Percentiles rank a stretch among this genome's conserved stretches.
Conservation (phyloP, 1,284 basidiomycete genomes). For the Bjerkandera adusta region DNA sequence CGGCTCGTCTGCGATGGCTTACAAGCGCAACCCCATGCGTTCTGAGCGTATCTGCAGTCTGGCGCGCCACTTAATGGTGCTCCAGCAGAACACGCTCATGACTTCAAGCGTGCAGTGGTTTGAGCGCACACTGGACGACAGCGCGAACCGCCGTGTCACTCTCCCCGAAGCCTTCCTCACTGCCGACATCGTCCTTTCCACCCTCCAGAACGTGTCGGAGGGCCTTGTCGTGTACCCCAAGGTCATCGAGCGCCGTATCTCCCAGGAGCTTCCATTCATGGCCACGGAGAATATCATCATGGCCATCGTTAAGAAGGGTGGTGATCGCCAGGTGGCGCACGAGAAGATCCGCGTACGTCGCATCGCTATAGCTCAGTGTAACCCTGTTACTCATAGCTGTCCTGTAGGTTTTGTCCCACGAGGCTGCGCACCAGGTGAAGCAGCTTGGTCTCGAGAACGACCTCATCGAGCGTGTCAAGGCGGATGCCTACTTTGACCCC, state of each 20-base stretch:
- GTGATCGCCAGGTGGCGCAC: slow-evolving; percentile 95
- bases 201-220: slow-evolving; percentile 95
- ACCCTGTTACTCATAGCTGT: not conserved
- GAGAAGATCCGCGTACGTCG: slow-evolving; percentile 87
- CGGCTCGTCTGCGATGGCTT: slow-evolving; percentile 98
- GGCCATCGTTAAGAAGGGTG: slow-evolving; percentile 95
- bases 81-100: slow-evolving; percentile 93
- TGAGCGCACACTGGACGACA: slow-evolving; percentile 94
- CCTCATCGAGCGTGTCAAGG: slow-evolving; percentile 84
- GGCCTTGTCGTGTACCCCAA: slow-evolving; percentile 97
- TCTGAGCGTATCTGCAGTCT: slow-evolving; percentile 97
- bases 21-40: slow-evolving; percentile 99
- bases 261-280: slow-evolving; percentile 99
- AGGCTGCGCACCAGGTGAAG: slow-evolving; percentile 95
- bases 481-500: slow-evolving; percentile 60
- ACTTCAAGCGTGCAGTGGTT: slow-evolving; percentile 95
- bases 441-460: slow-evolving; percentile 95
- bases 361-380: not conserved
- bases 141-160: slow-evolving; percentile 94
- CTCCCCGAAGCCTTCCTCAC: slow-evolving; percentile 98
- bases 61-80: slow-evolving; percentile 88
- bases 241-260: slow-evolving; percentile 90
- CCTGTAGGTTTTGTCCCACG: slow-evolving; percentile 82
- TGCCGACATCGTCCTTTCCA: slow-evolving; percentile 94
- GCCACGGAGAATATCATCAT: slow-evolving; percentile 99